phyloP scores from a whole-genome alignment of 176 grass and related monocot genomes.

The Puccinellia tenuiflora region DNA sequence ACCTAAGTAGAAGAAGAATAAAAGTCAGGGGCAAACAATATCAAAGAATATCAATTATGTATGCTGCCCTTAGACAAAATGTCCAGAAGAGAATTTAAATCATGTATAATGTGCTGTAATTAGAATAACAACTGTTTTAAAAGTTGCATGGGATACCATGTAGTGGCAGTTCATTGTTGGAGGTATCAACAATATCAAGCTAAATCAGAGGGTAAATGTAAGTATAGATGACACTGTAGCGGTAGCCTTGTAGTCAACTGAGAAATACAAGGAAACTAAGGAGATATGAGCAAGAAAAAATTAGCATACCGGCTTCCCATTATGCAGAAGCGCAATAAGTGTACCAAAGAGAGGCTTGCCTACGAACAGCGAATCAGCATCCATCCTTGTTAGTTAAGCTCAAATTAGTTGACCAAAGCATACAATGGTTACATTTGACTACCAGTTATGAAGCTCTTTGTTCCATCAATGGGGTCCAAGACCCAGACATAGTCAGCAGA shows the following conservation, averaged over 20 bases:
- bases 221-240: neutral
- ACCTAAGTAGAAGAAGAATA: slow-evolving; percentile 41
- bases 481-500: slow-evolving; percentile 90
- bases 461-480: slow-evolving; percentile 91
- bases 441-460: slow-evolving; percentile 94
- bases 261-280: slow-evolving; percentile 12
- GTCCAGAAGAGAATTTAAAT: neutral
- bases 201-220: neutral
- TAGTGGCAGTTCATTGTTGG: neutral
- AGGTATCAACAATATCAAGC: neutral
- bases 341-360: slow-evolving; percentile 93
- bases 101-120: neutral
- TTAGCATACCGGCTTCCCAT: slow-evolving; percentile 72
- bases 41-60: neutral
- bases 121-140: neutral
- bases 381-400: neutral
- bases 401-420: neutral
- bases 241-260: neutral
- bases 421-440: neutral
- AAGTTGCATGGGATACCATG: neutral
- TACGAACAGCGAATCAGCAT: slow-evolving; percentile 33
- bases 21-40: neutral
- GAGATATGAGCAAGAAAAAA: slow-evolving; percentile 5
- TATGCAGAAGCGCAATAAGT: slow-evolving; percentile 70
- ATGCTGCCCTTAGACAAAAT: neutral